Conservation (phyloP, 345 rosid genomes). For the Eucalyptus urophylla region DNA sequence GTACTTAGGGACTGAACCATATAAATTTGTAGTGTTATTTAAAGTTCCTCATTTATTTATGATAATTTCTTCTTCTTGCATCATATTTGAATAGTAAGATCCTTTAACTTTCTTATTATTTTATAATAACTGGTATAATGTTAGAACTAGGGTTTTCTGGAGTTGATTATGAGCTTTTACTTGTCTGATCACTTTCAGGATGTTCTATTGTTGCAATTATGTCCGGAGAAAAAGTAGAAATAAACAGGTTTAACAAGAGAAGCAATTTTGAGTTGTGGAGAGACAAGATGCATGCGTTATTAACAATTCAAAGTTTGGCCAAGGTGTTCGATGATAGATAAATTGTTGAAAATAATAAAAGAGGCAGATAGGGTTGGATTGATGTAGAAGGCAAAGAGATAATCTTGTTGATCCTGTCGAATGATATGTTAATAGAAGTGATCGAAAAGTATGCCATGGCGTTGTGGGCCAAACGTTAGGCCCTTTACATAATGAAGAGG, state of each 20-base stretch:
- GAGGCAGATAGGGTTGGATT: background rate
- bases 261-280: background rate
- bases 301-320: background rate
- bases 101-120: background rate
- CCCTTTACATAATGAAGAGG: background rate
- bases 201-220: background rate
- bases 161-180: background rate
- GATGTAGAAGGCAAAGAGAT: background rate
- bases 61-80: background rate
- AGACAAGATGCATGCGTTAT: background rate
- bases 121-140: rapidly evolving
- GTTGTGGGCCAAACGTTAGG: background rate
- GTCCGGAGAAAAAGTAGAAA: background rate
- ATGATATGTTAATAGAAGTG: background rate
- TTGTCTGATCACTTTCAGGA: rapidly evolving
- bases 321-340: background rate
- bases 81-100: background rate
- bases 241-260: background rate
- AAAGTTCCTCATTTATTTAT: background rate
- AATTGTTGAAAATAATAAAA: background rate
- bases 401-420: rapidly evolving
- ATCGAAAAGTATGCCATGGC: background rate
- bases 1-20: rapidly evolving
- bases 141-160: background rate
- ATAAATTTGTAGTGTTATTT: background rate